Percentiles rank a stretch among this genome's conserved stretches.
Evolutionary conservation across 345 rosid genomes (phyloP).

Genomic region (Salix udensis): DNA sequence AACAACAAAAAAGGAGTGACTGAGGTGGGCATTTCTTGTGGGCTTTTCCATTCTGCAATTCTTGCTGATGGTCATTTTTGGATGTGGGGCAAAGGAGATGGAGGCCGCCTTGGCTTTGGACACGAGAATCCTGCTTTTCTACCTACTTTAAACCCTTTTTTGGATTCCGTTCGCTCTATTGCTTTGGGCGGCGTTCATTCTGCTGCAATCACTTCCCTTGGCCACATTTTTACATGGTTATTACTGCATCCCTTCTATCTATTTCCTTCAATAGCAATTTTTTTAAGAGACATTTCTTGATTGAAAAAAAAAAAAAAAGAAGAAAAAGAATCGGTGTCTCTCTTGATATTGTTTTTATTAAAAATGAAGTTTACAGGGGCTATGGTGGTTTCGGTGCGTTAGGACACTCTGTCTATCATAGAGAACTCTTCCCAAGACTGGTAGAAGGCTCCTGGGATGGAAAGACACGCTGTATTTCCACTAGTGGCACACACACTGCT

Average conservation of each 20-base stretch:
- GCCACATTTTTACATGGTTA: conserved; percentile 78
- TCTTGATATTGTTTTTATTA: conserved; percentile 21
- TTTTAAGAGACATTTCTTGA: too few relatives aligned
- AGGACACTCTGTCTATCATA: conserved; percentile 79
- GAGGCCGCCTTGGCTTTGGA: conserved; percentile 87
- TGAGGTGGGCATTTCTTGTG: conserved; percentile 69
- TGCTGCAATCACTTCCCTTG: conserved; percentile 62
- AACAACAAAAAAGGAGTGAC: neutral
- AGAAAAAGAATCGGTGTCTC: neutral
- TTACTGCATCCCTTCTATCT: conserved; percentile 12
- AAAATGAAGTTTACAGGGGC: conserved; percentile 74
- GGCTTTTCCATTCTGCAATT: conserved; percentile 78
- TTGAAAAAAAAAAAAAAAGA: too few relatives aligned
- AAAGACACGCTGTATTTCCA: conserved; percentile 57
- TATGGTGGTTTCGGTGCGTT: conserved; percentile 97
- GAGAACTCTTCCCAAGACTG: conserved; percentile 78
- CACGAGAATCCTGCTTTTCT: conserved; percentile 68
- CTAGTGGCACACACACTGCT: conserved; percentile 86
- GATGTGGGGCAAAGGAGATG: conserved; percentile 96
- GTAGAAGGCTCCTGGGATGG: conserved; percentile 65
- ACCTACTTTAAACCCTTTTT: conserved; percentile 61
- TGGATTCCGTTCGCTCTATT: conserved; percentile 45
- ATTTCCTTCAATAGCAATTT: neutral
- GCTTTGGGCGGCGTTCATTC: conserved; percentile 93
- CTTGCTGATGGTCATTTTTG: conserved; percentile 58